Evolutionary conservation across 1,284 basidiomycete genomes (phyloP), one percentile per base, ranked within the genome.

Genomic region (Bondarzewia mesenterica): DNA sequence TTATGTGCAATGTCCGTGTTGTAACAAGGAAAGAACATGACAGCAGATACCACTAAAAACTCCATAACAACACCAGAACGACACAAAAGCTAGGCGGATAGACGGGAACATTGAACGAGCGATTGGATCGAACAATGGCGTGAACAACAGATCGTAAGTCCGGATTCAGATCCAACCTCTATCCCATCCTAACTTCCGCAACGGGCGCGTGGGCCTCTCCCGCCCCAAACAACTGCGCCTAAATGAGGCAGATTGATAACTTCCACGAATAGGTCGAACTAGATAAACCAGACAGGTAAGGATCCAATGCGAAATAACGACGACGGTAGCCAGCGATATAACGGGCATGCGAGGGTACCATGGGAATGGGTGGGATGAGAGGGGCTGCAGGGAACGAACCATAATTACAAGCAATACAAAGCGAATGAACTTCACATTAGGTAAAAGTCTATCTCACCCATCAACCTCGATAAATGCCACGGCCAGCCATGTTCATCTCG

Each of bases 401-500:
- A 32, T 12, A 32, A 32, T n/a, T 32, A 32, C n/a, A 32, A 32
- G 29, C 18, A 41, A 21, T 41, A 41, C 39, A 41, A 7, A 23
- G 6, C 7, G 8, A 41, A 21, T 3, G 8, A 37, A 37, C 8
- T 5, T 35, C 38, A 40, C 39, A 20, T 20, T 41, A 20, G 8
- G 10, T 20, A 41, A n/a, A 21, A 22, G 21, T 21, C 23, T 44
- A 21, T 21, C 8, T 10, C 21, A 26, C 29, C 29, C 12, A 27
- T 49, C 42, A 67, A 44, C 60, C 62, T 62, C 68, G 65, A 58
- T 66, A 63, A 37, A 60, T 55, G 8, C 74, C 73, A 27, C 73
- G 71, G 35, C 72, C 73, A 14, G 70, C 68, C 61, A 69, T 60
- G 54, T 72, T 67, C 21, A 44, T 26, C 14, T 51, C 52, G 6